phyloP scores from a whole-genome alignment of 2,329 filamentous ascomycete genomes.

The Cladorrhinum sp. region DNA sequence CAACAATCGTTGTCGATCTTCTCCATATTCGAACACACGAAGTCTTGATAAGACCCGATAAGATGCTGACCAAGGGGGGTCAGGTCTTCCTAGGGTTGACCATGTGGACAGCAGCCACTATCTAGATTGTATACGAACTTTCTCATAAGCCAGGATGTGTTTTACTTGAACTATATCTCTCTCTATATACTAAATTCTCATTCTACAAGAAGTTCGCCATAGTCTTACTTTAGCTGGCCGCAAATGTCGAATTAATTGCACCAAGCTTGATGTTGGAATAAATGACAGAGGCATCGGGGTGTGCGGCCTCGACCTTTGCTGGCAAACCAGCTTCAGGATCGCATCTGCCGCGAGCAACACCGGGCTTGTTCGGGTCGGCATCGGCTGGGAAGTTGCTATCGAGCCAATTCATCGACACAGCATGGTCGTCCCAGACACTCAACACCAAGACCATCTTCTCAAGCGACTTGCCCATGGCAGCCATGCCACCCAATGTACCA shows the following conservation, averaged over 20 bases:
- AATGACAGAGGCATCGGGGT: slow-evolving; percentile 42
- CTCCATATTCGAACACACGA: background rate
- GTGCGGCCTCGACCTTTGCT: slow-evolving; percentile 39
- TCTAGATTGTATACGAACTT: too few species aligned
- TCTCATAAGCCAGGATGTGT: too few species aligned
- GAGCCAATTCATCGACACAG: slow-evolving; percentile 60
- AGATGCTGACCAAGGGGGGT: too few species aligned
- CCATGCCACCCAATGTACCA: slow-evolving; percentile 49
- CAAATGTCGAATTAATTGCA: slow-evolving; percentile 45
- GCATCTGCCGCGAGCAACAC: slow-evolving; percentile 48
- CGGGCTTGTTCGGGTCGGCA: slow-evolving; percentile 35
- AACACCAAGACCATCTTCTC: slow-evolving; percentile 35
- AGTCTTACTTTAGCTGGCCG: slow-evolving; percentile 17
- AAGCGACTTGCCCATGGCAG: slow-evolving; percentile 45
- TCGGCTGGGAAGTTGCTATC: slow-evolving; percentile 55
- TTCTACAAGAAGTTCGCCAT: background rate
- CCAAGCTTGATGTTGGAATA: slow-evolving; percentile 51
- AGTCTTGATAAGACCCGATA: background rate
- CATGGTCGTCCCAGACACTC: slow-evolving; percentile 53
- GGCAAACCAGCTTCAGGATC: slow-evolving; percentile 44
- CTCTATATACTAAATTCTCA: background rate
- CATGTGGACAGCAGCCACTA: too few species aligned
- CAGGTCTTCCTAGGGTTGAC: too few species aligned
- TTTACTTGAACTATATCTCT: background rate
- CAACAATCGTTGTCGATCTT: background rate